These are phyloP conservation scores for Aurantiochytrium sp. DNA, from an alignment of 108 stramenopile species.

Conservation along the genomic window DNA sequence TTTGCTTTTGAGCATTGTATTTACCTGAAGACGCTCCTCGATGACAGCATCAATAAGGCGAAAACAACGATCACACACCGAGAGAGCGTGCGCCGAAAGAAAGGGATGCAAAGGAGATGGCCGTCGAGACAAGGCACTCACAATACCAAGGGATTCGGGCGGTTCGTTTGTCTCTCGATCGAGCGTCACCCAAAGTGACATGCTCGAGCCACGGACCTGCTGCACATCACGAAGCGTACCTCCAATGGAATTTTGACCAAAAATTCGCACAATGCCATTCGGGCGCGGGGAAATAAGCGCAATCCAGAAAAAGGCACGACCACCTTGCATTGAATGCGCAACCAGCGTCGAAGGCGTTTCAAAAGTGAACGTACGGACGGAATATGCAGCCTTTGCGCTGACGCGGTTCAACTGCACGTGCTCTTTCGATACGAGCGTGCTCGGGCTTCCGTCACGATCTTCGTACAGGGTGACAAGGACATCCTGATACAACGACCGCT, in stretches of 20 bases:
- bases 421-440: not conserved
- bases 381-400: not conserved
- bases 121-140: not conserved
- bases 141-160: not conserved
- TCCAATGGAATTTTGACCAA: no score
- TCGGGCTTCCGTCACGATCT: not conserved
- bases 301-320: no score
- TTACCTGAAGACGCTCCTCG: not conserved
- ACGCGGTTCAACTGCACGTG: not conserved
- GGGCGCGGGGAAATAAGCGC: no score
- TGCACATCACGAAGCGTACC: no score
- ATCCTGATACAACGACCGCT: not conserved
- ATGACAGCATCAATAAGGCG: not conserved
- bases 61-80: not conserved
- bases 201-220: not conserved
- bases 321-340: no score
- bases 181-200: not conserved
- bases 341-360: no score
- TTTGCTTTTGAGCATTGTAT: not conserved
- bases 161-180: not conserved
- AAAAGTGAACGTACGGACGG: not conserved
- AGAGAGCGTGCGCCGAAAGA: not conserved
- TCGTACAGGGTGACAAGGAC: not conserved
- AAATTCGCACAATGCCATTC: no score
- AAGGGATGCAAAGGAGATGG: not conserved